phyloP scores from a whole-genome alignment of 2,329 filamentous ascomycete genomes.

The Xylariaceae sp. region DNA sequence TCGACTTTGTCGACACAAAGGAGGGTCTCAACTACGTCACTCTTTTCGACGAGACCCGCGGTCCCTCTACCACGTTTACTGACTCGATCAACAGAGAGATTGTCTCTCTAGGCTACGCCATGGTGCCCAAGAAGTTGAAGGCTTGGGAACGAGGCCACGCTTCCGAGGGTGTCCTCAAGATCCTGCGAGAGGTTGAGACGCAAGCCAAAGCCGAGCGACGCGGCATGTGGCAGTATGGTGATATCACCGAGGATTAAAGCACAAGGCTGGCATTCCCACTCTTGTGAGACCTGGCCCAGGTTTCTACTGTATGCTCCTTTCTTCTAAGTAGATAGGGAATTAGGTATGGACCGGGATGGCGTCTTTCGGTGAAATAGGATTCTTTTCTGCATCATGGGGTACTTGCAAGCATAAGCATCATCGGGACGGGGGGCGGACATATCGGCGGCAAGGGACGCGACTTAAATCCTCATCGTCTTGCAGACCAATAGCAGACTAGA shows the following conservation, averaged over 20 bases:
- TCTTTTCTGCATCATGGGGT: slow-evolving; percentile 6
- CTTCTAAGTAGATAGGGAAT: not conserved
- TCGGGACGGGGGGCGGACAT: slow-evolving; percentile 5
- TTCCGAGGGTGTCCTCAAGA: slow-evolving; percentile 65
- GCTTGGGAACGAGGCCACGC: slow-evolving; percentile 73
- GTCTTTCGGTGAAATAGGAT: slow-evolving; percentile 2
- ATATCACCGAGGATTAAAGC: slow-evolving; percentile 78
- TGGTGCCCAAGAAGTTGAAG: slow-evolving; percentile 90
- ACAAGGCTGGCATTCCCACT: not conserved
- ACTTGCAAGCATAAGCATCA: slow-evolving; percentile 5
- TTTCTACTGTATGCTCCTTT: not conserved
- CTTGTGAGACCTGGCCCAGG: not conserved
- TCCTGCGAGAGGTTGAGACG: slow-evolving; percentile 66
- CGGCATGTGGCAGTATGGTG: slow-evolving; percentile 98
- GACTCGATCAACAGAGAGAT: slow-evolving; percentile 89
- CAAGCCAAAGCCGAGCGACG: slow-evolving; percentile 73
- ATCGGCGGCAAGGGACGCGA: slow-evolving; percentile 4
- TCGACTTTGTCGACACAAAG: slow-evolving; percentile 74
- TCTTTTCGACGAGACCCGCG: slow-evolving; percentile 69
- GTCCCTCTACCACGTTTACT: slow-evolving; percentile 47
- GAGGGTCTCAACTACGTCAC: slow-evolving; percentile 83
- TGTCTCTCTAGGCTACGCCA: slow-evolving; percentile 74
- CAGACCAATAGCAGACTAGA: slow-evolving; percentile 1
- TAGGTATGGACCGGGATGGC: slow-evolving; percentile 5
- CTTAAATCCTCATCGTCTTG: slow-evolving; percentile 4